These are phyloP conservation scores for Lagerstroemia speciosa DNA, from an alignment of 345 rosid genomes.

Conservation along the genomic window DNA sequence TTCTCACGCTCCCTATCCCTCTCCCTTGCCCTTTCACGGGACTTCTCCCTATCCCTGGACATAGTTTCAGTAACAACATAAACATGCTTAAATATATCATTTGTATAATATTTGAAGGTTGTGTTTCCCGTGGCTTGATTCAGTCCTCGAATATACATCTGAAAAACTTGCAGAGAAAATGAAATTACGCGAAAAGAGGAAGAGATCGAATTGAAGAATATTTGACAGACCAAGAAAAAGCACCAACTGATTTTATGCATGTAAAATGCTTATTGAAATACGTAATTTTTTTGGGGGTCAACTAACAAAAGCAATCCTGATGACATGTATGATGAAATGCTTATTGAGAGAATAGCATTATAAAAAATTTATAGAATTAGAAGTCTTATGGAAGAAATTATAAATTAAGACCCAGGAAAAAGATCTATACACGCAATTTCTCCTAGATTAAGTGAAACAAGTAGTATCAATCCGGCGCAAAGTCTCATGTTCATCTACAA, in stretches of 20 bases:
- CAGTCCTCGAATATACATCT: not conserved
- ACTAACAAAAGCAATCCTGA: too few relatives aligned
- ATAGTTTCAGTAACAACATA: constrained; percentile 7
- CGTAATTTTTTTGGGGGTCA: not conserved
- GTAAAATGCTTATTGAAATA: not conserved
- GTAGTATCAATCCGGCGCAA: too few relatives aligned
- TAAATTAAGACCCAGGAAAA: not conserved
- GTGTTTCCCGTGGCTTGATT: not conserved
- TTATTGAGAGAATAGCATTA: too few relatives aligned
- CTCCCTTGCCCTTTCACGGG: constrained; percentile 80
- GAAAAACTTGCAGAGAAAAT: not conserved
- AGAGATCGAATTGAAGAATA: not conserved
- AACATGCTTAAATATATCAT: not conserved
- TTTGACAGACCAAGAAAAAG: not conserved
- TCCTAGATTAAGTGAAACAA: too few relatives aligned
- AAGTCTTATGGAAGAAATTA: too few relatives aligned
- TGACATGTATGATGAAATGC: too few relatives aligned
- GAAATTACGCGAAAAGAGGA: not conserved
- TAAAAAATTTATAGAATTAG: too few relatives aligned
- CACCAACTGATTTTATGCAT: not conserved
- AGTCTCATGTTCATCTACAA: too few relatives aligned
- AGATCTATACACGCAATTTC: not conserved
- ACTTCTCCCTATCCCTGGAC: constrained; percentile 41
- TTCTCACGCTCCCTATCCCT: constrained; percentile 61
- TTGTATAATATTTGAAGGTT: not conserved